Conservation (phyloP, 2,329 filamentous ascomycete species). For the Phialophora verrucosa region DNA sequence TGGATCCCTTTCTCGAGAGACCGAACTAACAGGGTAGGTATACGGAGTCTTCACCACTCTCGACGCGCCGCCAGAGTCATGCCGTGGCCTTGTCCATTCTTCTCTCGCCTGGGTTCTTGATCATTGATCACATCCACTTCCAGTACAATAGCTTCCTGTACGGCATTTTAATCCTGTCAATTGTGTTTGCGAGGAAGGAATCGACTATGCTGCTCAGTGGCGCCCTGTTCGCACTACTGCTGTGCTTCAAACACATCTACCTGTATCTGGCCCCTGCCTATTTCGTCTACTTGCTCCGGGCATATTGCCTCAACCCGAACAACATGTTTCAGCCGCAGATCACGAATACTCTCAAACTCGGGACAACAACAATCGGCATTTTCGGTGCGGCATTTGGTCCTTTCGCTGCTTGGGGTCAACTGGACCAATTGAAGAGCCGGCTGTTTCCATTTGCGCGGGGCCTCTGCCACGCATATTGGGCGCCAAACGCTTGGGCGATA, state of each 20-base stretch:
- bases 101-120: slow-evolving; percentile 87
- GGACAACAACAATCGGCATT: slow-evolving; percentile 70
- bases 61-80: slow-evolving; percentile 76
- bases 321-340: slow-evolving; percentile 71
- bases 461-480: slow-evolving; percentile 97
- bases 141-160: slow-evolving; percentile 99
- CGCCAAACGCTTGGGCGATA: slow-evolving; percentile 94
- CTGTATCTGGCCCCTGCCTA: slow-evolving; percentile 95
- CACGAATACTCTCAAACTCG: slow-evolving; percentile 82
- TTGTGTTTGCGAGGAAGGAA: slow-evolving; percentile 78
- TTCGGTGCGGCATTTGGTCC: slow-evolving; percentile 87
- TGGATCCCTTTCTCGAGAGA: slow-evolving; percentile 16
- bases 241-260: slow-evolving; percentile 98
- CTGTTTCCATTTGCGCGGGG: slow-evolving; percentile 94
- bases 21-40: slow-evolving; percentile 60
- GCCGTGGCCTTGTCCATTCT: slow-evolving; percentile 87
- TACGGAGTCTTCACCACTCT: slow-evolving; percentile 70
- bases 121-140: slow-evolving; percentile 98
- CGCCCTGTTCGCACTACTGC: slow-evolving; percentile 77
- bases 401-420: slow-evolving; percentile 79
- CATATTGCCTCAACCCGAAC: slow-evolving; percentile 81
- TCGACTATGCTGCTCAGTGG: slow-evolving; percentile 79
- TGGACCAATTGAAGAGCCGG: slow-evolving; percentile 80
- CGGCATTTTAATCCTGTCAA: slow-evolving; percentile 82
- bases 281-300: slow-evolving; percentile 88